Conservation (phyloP, 2,329 filamentous ascomycete genomes). For the Gyromitra esculenta region DNA sequence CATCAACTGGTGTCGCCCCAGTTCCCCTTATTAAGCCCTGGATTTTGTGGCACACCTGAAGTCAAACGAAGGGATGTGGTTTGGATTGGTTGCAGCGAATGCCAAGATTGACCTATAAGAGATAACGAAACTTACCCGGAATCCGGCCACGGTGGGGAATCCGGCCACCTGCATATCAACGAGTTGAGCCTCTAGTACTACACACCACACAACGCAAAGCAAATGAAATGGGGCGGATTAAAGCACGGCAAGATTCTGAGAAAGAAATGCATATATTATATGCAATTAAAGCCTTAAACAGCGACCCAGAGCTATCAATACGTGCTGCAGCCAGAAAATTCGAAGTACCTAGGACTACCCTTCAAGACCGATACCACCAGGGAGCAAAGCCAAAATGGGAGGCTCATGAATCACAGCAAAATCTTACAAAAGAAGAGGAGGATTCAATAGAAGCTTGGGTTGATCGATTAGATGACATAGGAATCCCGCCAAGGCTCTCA, state of each 20-base stretch:
- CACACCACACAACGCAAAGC: no score
- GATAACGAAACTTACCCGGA: no score
- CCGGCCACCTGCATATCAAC: no score
- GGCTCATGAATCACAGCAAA: not conserved
- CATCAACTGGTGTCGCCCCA: no score
- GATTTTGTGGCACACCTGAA: no score
- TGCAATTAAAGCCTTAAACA: not conserved
- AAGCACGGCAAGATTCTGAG: conserved; percentile 2
- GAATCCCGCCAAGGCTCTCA: not conserved
- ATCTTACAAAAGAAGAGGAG: conserved; percentile 14
- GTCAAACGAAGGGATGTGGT: no score
- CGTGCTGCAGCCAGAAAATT: not conserved
- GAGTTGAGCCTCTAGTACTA: no score
- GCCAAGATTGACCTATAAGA: no score
- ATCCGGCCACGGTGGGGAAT: no score
- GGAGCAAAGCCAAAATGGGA: not conserved
- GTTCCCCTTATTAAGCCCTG: no score
- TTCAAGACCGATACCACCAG: conserved; percentile 1
- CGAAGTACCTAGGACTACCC: not conserved
- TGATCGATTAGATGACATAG: not conserved
- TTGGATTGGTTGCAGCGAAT: no score
- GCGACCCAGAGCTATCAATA: not conserved
- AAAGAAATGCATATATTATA: conserved; percentile 6
- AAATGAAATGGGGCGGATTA: conserved; percentile 5
- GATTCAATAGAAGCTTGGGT: conserved; percentile 8